phyloP scores from a whole-genome alignment of 257 asterid genomes.

The Cordia subcordata region DNA sequence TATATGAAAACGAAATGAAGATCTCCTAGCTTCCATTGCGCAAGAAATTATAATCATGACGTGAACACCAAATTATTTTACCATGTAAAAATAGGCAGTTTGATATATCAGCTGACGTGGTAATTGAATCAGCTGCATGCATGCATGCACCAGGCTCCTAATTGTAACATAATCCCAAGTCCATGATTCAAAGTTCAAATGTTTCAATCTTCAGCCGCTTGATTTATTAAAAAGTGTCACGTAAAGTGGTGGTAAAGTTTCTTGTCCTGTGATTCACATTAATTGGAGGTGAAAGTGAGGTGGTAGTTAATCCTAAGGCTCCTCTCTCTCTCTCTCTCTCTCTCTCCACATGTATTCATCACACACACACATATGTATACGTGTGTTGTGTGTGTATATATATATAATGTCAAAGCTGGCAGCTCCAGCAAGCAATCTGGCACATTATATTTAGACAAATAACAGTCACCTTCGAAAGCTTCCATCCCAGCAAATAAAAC shows the following conservation, averaged over 20 bases:
- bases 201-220: constrained; percentile 34
- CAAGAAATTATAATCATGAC: too few species aligned
- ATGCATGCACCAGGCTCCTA: neutral
- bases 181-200: constrained; percentile 53
- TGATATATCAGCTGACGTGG: neutral
- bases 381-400: constrained; percentile 22
- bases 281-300: constrained; percentile 44
- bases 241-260: constrained; percentile 63
- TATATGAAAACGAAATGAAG: too few species aligned
- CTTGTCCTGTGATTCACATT: constrained; percentile 73
- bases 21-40: too few species aligned
- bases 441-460: constrained; percentile 14
- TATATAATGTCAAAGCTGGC: constrained; percentile 28
- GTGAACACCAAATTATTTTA: too few species aligned
- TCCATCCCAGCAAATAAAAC: constrained; percentile 15
- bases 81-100: too few species aligned
- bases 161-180: neutral
- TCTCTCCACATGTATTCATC: too few species aligned
- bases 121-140: too few species aligned
- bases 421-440: constrained; percentile 19
- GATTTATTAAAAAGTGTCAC: constrained; percentile 59
- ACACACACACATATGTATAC: too few species aligned
- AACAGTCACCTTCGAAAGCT: constrained; percentile 9
- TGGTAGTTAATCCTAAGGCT: constrained; percentile 77
- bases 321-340: constrained; percentile 38